Evolutionary conservation across 1,284 basidiomycete genomes (phyloP).

Genomic region (Boletus chippewaensis): DNA sequence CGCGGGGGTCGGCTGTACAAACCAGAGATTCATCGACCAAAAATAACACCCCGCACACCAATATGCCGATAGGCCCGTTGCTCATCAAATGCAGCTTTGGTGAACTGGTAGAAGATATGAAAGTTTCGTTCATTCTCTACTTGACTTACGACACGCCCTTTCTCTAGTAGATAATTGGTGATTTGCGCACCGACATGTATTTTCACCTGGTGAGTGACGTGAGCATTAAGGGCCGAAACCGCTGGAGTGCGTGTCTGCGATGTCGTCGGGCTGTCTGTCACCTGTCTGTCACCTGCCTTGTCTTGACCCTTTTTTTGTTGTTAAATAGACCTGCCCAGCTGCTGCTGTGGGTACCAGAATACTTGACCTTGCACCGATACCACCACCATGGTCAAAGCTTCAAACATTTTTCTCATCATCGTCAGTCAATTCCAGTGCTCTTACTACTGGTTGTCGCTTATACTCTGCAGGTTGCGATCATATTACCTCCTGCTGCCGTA

Average conservation of each 20-base stretch:
- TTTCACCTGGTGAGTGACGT: conserved; percentile 64
- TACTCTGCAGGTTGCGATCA: conserved; percentile 58
- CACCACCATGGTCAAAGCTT: conserved; percentile 26
- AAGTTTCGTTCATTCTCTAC: conserved; percentile 97
- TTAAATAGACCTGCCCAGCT: neutral
- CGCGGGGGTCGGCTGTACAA: too few species aligned
- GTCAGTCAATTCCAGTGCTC: conserved; percentile 22
- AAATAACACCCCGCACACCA: too few species aligned
- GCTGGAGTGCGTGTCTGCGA: neutral
- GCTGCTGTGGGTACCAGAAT: neutral
- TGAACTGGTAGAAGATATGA: conserved; percentile 99
- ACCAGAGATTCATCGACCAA: too few species aligned
- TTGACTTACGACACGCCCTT: conserved; percentile 95
- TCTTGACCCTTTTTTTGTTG: too few species aligned
- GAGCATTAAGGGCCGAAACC: conserved; percentile 18
- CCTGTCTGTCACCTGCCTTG: neutral
- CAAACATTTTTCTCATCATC: conserved; percentile 35
- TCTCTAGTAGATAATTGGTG: conserved; percentile 97
- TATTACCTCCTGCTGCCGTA: conserved; percentile 55
- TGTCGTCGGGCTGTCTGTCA: conserved; percentile 10
- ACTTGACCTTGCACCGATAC: neutral
- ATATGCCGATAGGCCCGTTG: conserved; percentile 50
- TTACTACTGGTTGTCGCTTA: conserved; percentile 4
- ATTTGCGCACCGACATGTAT: conserved; percentile 99
- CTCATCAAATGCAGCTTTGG: conserved; percentile 85